A percentile compares a stretch with the other conserved stretches of the same genome.
Evolutionary conservation across 176 grass and related monocot species (phyloP).

Genomic region (Phoenix dactylifera): DNA sequence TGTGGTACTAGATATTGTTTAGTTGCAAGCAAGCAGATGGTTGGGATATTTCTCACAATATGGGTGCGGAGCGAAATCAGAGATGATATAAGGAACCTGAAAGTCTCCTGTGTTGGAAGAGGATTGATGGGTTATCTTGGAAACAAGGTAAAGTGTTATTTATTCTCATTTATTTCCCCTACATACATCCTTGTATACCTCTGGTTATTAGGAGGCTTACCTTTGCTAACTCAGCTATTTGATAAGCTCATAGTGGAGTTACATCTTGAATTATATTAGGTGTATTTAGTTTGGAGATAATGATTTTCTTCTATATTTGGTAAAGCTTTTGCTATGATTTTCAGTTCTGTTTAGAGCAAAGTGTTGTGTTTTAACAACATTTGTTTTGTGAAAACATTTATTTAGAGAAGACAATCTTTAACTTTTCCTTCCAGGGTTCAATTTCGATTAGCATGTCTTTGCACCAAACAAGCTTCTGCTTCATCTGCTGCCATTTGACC

Average conservation of each 20-base stretch:
- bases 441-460: slow-evolving; percentile 99
- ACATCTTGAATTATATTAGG: too few relatives aligned
- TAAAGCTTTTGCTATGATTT: too few relatives aligned
- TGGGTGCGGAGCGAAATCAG: slow-evolving; percentile 78
- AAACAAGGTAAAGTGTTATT: slow-evolving; percentile 50
- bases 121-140: slow-evolving; percentile 98
- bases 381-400: not conserved
- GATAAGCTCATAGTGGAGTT: too few relatives aligned
- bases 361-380: too few relatives aligned
- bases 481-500: slow-evolving; percentile 98
- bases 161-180: too few relatives aligned
- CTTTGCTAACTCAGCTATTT: too few relatives aligned
- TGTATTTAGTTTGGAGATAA: too few relatives aligned
- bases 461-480: slow-evolving; percentile 99
- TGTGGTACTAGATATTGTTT: slow-evolving; percentile 56
- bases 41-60: slow-evolving; percentile 88
- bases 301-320: too few relatives aligned
- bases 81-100: slow-evolving; percentile 82
- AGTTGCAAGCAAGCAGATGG: slow-evolving; percentile 96
- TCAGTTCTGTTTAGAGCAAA: too few relatives aligned
- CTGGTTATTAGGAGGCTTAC: too few relatives aligned
- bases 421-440: slow-evolving; percentile 57
- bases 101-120: slow-evolving; percentile 94
- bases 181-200: too few relatives aligned
- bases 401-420: slow-evolving; percentile 9